Evolutionary conservation across 306 rosid species (phyloP), one percentile per base, ranked within the genome.

Genomic region (Lathyrus tuberosus): DNA sequence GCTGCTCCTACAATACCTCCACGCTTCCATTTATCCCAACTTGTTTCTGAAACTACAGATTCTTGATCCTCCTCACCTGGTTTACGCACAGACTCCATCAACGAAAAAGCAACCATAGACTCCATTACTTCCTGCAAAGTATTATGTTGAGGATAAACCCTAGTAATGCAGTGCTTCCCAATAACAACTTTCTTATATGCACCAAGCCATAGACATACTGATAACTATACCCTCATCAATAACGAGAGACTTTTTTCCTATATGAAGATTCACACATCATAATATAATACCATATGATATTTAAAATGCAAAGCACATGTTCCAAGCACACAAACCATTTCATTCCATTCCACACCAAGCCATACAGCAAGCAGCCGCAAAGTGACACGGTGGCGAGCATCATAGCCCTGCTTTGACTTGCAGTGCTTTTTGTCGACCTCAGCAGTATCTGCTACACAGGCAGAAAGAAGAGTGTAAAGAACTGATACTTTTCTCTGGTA

Each of bases 1-100:
- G 96, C 98, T 60, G 98, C 98, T 75, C 96, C 97, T 67, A 94
- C 84, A 43, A 90, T 80, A 65, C 97, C 85, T 72, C 97, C 94
- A 38, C 97, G 94, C 90, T 86, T 93, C 94, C 94, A 90, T 79
- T 88, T 88, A 61, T 79, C 87, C 97, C 90, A 84, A 64, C 70
- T 75, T 40, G 46, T 75, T 80, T 79, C 82, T 67, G 89, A 69
- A 63, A 60, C 70, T 41, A 72, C 18, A 22, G 86, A 30, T 77
- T 79, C 88, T 24, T 72, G 83, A 62, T 71, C 85, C 43, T 76
- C 69, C 20, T 71, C 73, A 24, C 71, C 83, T 59, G 70, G 83
- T 28, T 72, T 70, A 72, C 81, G 76, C 46, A 61, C 78, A 64
- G 84, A 47, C 72, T 95, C 87, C 91, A 94, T 85, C 12, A 95